Evolutionary conservation across 2,329 filamentous ascomycete genomes (phyloP), one percentile per base, ranked within the genome.

Genomic region (Pseudocercospora macadamiae): DNA sequence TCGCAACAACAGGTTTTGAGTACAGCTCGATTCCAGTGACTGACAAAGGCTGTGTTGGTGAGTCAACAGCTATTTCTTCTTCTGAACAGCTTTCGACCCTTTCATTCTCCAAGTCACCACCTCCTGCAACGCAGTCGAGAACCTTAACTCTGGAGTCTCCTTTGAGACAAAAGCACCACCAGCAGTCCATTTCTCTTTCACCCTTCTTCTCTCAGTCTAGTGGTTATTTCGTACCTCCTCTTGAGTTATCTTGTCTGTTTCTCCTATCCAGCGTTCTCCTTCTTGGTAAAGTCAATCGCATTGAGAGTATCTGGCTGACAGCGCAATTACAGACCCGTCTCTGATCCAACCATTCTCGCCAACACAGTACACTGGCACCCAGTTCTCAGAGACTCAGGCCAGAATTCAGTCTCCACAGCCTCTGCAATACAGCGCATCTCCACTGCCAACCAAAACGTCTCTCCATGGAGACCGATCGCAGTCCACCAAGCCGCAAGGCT

Each of bases 391-490:
- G 12, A 70, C 77, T 30, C 70, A 70, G 37, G 70, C 73, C 14
- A 23, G 51, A 37, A 73, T 74, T 36, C 73, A 75, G 10, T 76
- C 77, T 28, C 74, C 69, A 34, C 64, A 62, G 14, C 75, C 68
- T 74, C 78, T 60, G 83, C 54, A 68, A 76, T 77, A 56, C 82
- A 25, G 78, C 83, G 37, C 60, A 42, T 90, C 88, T 1, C 88
- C 89, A 3, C 84, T 84, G n/a, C 80, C 84, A 52, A 85, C 86
- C 10, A 82, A 84, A 14, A 76, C 79, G 64, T 80, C 80, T 14
- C 70, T 73, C 18, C 73, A 75, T 44, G 79, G 77, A 67, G 77
- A 77, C 23, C 71, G 73, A 18, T 69, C 63, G 16, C 62, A 73
- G n/a, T 74, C 71, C 32, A 64, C 57, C 42, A 70, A 71, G 56